Evolutionary conservation across 177 flowering plant genomes (phyloP), one percentile per base, ranked within the genome.

Genomic region (Vitis hybrid): DNA sequence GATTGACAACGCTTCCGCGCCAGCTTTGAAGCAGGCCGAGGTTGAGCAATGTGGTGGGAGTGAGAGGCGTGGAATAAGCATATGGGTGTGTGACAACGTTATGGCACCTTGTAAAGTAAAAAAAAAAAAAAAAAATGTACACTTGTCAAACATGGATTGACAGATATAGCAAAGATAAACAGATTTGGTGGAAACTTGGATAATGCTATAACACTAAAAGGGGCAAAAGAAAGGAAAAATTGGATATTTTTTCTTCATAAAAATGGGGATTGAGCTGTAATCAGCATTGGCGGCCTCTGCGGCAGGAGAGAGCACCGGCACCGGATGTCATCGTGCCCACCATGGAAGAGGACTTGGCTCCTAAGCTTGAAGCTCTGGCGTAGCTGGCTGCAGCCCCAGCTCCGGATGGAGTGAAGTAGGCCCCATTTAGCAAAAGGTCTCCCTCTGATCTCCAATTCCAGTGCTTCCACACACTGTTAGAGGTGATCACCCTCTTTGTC

Each of bases 361-460:
- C 87, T 56, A 91, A 78, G 80, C 97, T 91, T 18, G 97, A 91
- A 45, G 97, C 97, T 72, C 87, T 84, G 52, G 97, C 85, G 72
- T 91, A 91, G 75, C 84, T 88, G 56, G 89, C 84, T 19, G 86
- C 75, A 56, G 93, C 88, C 26, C 91, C 89, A 62, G 87, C 87
- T 56, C 97, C 97, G 3, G 97, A 91, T 26, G 89, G 69, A 17
- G 75, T 79, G 82, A 88, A 88, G 66, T 66, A 88, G 64, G 91
- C 91, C 62, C 91, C 91, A 64, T 88, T 88, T 34, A 88, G 72
- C 78, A 88, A 10, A 1, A 86, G 81, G 70, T 88, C 92, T 51
- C 89, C 89, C 62, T 82, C 80, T n/a, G 91, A 85, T 72, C 88
- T 80, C 88, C 88, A 85, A 68, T 85, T 85, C 88, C 88, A 85